phyloP scores from a whole-genome alignment of 83 land plant species.

The Isoetes engelmannii region DNA sequence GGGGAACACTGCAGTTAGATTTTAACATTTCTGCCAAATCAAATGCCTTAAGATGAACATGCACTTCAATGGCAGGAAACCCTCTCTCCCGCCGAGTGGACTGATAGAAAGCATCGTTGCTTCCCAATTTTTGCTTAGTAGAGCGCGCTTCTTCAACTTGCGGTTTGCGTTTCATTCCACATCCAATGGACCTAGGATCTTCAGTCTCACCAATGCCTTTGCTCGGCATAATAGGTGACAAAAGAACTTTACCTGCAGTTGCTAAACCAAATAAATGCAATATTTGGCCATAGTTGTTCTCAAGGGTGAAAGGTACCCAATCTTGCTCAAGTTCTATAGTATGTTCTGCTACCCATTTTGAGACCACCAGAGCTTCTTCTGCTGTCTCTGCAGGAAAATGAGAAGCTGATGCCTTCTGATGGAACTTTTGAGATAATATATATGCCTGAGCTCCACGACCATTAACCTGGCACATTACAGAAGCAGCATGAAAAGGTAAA shows the following conservation, averaged over 20 bases:
- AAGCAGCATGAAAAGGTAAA: conserved; percentile 10
- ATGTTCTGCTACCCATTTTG: conserved; percentile 48
- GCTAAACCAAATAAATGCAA: conserved; percentile 62
- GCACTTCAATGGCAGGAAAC: conserved; percentile 81
- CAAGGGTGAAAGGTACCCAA: conserved; percentile 42
- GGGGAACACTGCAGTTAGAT: not conserved
- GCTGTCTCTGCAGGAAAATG: conserved; percentile 64
- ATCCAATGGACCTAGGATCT: conserved; percentile 32
- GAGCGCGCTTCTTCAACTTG: not conserved
- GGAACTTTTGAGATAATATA: conserved; percentile 72
- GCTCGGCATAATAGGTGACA: conserved; percentile 58
- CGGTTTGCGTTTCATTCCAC: conserved; percentile 14
- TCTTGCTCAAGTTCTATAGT: conserved; percentile 46
- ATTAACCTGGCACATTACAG: conserved; percentile 39
- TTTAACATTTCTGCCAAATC: conserved; percentile 21
- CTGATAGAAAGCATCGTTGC: conserved; percentile 19
- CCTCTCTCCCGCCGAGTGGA: conserved; percentile 79
- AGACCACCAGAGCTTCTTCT: conserved; percentile 43
- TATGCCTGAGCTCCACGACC: conserved; percentile 50
- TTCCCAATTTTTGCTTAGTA: not conserved
- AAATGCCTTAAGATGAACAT: conserved; percentile 23
- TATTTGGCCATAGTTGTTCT: conserved; percentile 71
- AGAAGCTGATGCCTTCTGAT: conserved; percentile 56
- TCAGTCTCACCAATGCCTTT: conserved; percentile 82
- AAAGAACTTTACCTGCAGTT: conserved; percentile 46